Evolutionary conservation across 2,329 filamentous ascomycete species (phyloP).

Genomic region (Rhinocladiella mackenziei): DNA sequence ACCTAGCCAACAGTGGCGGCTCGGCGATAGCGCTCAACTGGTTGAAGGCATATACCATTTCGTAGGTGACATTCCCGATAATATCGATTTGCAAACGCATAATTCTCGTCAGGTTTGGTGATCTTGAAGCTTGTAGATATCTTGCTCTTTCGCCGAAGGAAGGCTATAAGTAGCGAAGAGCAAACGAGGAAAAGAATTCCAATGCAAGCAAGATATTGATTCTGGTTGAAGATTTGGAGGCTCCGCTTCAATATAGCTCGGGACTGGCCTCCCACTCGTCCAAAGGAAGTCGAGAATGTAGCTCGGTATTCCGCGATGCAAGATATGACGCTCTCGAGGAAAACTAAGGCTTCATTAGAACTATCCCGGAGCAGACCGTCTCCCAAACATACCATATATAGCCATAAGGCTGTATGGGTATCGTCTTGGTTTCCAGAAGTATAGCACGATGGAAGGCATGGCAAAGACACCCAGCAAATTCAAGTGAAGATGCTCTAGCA

Average conservation of each 20-base stretch:
- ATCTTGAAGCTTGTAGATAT: background rate
- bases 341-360: conserved; percentile 11
- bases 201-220: background rate
- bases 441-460: conserved; percentile 11
- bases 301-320: conserved; percentile 10
- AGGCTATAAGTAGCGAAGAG: no score
- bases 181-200: background rate
- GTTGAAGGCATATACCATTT: conserved; percentile 2
- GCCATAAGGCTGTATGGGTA: conserved; percentile 18
- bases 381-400: conserved; percentile 14
- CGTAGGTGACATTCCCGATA: conserved; percentile 10
- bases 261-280: conserved; percentile 1
- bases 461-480: conserved; percentile 13
- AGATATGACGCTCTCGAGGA: conserved; percentile 19
- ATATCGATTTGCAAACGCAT: background rate
- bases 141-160: background rate
- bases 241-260: conserved; percentile 1
- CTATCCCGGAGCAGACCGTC: background rate
- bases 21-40: conserved; percentile 6
- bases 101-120: background rate
- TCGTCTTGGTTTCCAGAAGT: conserved; percentile 15
- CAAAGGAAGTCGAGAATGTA: background rate
- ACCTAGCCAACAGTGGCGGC: conserved; percentile 8
- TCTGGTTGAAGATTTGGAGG: background rate
- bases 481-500: conserved; percentile 15